phyloP scores from a whole-genome alignment of 306 rosid genomes.

The Mimosa bimucronata region DNA sequence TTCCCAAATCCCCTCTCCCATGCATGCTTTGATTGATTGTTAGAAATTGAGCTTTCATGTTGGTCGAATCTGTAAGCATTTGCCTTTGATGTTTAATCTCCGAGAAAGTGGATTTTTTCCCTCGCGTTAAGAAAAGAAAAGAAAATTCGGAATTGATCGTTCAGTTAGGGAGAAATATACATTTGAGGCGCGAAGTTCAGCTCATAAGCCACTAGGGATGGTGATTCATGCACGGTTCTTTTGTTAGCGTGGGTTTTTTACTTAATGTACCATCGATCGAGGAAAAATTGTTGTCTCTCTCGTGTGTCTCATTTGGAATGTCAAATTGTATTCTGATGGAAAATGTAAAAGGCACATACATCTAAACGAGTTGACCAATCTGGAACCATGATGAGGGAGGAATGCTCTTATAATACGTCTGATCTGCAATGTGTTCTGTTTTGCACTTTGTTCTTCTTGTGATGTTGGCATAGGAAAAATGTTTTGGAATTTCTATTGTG shows the following conservation, averaged over 20 bases:
- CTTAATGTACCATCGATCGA: constrained; percentile 5
- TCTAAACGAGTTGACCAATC: neutral
- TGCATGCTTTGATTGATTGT: constrained; percentile 41
- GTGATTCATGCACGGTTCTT: constrained; percentile 12
- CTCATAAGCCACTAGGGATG: neutral
- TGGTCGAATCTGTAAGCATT: constrained; percentile 2
- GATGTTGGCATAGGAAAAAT: neutral
- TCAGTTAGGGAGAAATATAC: neutral
- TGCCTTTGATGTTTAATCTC: neutral
- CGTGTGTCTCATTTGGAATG: neutral
- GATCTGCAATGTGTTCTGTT: constrained; percentile 25
- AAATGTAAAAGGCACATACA: neutral
- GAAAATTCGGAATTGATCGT: neutral
- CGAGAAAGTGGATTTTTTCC: neutral
- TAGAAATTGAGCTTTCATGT: neutral
- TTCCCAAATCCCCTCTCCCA: too few species aligned
- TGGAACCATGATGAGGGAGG: neutral
- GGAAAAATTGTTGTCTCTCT: neutral
- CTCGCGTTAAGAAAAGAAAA: neutral
- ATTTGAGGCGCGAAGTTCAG: neutral
- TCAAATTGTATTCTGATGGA: neutral
- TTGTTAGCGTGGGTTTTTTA: constrained; percentile 29
- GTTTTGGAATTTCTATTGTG: neutral
- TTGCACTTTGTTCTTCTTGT: constrained; percentile 6
- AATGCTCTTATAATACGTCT: constrained; percentile 11